Conservation (phyloP, 768 basidiomycete species). For the Pholiota molesta region DNA sequence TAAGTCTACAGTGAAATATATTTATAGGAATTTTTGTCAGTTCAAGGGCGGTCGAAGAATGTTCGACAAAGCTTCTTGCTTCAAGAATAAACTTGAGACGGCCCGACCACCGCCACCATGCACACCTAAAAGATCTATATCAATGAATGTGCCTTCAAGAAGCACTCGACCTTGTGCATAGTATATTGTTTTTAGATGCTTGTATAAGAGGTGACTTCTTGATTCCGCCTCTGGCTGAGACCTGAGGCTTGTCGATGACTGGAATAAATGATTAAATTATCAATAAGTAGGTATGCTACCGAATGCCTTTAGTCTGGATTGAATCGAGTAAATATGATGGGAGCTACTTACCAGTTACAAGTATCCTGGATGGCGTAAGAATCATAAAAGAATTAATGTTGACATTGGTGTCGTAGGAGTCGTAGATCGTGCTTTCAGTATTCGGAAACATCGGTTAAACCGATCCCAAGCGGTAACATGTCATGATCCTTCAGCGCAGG, state of each 20-base stretch:
- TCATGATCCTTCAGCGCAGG: slow-evolving; percentile 46
- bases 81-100: neutral
- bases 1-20: neutral
- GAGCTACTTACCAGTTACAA: neutral
- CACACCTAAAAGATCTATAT: neutral
- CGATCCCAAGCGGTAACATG: slow-evolving; percentile 63
- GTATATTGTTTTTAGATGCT: neutral
- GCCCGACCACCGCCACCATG: neutral
- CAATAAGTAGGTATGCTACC: neutral
- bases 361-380: neutral
- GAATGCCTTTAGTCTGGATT: neutral
- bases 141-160: neutral
- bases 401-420: neutral
- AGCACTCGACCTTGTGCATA: neutral
- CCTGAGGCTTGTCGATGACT: neutral
- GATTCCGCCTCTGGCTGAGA: neutral
- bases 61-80: neutral
- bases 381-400: neutral
- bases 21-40: neutral
- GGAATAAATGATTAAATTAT: neutral
- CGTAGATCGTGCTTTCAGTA: neutral
- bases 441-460: slow-evolving; percentile 23
- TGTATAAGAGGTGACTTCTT: no score
- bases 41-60: neutral
- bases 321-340: neutral